phyloP scores from a whole-genome alignment of 2,329 filamentous ascomycete genomes.

The Venturia carpophila region DNA sequence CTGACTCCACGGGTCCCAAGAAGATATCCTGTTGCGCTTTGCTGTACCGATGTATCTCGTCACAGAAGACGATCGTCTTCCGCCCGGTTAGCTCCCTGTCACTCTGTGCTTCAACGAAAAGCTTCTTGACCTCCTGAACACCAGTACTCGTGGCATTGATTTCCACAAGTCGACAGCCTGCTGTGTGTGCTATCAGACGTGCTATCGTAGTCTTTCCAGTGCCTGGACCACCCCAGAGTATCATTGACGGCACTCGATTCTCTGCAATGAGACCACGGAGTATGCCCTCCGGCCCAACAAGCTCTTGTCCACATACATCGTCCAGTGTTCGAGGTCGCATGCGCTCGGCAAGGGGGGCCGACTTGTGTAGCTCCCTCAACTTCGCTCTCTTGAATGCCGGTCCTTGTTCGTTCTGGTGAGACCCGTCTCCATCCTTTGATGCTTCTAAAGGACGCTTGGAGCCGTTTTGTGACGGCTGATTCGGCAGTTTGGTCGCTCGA shows the following conservation, averaged over 20 bases:
- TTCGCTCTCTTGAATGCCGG: constrained; percentile 29
- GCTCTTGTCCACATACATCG: constrained; percentile 82
- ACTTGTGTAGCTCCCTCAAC: constrained; percentile 53
- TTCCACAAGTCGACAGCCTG: constrained; percentile 82
- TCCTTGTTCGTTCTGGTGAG: not conserved
- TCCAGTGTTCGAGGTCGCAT: constrained; percentile 83
- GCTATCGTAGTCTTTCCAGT: constrained; percentile 91
- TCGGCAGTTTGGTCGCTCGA: constrained; percentile 2
- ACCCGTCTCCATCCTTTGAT: constrained; percentile 19
- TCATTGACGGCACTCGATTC: constrained; percentile 85
- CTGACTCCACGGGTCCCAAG: constrained; percentile 81
- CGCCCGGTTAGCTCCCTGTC: constrained; percentile 75
- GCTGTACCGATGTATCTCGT: constrained; percentile 88
- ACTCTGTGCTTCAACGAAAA: constrained; percentile 75
- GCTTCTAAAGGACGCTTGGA: constrained; percentile 25
- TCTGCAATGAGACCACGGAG: constrained; percentile 79
- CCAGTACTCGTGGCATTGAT: constrained; percentile 89
- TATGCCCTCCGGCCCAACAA: constrained; percentile 78
- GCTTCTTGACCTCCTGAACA: constrained; percentile 83
- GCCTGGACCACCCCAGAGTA: constrained; percentile 78
- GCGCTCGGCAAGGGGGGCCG: constrained; percentile 82
- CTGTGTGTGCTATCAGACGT: constrained; percentile 74
- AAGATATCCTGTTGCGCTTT: constrained; percentile 95
- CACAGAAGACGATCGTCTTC: constrained; percentile 94
- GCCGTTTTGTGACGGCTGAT: constrained; percentile 17